phyloP scores from a whole-genome alignment of 495 filamentous ascomycete genomes.

The Polyplosphaeria fusca region DNA sequence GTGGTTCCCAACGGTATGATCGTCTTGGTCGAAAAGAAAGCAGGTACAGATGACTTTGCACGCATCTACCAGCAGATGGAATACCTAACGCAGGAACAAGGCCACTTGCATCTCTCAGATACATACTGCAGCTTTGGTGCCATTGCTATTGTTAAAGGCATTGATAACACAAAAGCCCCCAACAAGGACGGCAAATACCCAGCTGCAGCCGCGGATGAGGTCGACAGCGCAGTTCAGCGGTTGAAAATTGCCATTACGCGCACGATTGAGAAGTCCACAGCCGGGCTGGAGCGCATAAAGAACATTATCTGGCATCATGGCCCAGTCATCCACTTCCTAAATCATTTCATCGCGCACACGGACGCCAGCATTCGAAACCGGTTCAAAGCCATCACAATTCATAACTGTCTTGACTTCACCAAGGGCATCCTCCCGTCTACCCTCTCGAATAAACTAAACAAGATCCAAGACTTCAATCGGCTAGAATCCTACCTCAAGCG shows the following conservation, averaged over 20 bases:
- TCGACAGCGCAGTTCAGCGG: neutral
- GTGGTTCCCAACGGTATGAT: slow-evolving; percentile 4
- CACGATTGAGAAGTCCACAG: neutral
- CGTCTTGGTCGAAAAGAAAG: slow-evolving; percentile 1
- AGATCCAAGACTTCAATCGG: neutral
- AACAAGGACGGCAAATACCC: neutral
- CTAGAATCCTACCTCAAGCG: slow-evolving; percentile 3
- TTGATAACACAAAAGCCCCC: slow-evolving; percentile 2
- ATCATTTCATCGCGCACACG: slow-evolving; percentile 10
- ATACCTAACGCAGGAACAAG: neutral
- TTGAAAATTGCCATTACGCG: slow-evolving; percentile 5
- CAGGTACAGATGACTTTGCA: neutral
- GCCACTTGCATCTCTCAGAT: slow-evolving; percentile 1
- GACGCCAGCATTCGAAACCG: neutral
- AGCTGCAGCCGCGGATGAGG: neutral
- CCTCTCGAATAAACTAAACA: neutral
- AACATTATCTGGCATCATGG: slow-evolving; percentile 25
- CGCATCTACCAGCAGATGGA: slow-evolving; percentile 5
- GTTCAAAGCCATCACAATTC: slow-evolving; percentile 5
- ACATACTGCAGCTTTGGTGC: neutral
- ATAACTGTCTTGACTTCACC: slow-evolving; percentile 1
- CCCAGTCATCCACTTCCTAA: slow-evolving; percentile 12
- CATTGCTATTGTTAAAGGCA: slow-evolving; percentile 13
- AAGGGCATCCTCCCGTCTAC: neutral
- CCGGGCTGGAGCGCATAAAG: neutral